Evolutionary conservation across 2,329 filamentous ascomycete genomes (phyloP).

Genomic region (Verticillium tricorpus): DNA sequence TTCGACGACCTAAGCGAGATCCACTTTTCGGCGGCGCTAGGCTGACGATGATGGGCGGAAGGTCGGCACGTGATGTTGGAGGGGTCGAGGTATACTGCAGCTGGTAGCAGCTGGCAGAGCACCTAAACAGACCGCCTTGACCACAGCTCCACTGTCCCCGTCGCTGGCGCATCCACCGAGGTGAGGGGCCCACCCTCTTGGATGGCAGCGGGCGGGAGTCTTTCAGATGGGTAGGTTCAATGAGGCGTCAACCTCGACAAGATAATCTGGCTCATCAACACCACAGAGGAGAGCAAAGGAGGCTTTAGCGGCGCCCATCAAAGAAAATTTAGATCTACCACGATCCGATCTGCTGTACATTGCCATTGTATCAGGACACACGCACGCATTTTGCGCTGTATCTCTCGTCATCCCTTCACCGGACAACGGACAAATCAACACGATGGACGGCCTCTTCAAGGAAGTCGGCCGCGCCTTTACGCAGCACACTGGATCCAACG

Average conservation of each 20-base stretch:
- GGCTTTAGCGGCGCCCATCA: background rate
- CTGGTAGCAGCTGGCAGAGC: background rate
- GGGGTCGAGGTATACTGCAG: background rate
- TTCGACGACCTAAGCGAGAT: background rate
- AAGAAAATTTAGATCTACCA: background rate
- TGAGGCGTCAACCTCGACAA: background rate
- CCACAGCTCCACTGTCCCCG: background rate
- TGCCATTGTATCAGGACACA: background rate
- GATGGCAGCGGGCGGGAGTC: background rate
- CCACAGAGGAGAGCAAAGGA: background rate
- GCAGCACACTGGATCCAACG: conserved; percentile 61
- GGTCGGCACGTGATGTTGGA: background rate
- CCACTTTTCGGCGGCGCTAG: background rate
- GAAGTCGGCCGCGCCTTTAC: conserved; percentile 70
- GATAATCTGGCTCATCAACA: background rate
- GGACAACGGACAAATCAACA: conserved; percentile 18
- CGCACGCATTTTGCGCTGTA: background rate
- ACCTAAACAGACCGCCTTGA: background rate
- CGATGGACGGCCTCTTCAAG: conserved; percentile 69
- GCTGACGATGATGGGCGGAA: background rate
- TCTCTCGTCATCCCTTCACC: background rate
- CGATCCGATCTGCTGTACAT: background rate
- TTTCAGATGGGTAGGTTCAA: background rate
- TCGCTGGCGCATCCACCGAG: background rate
- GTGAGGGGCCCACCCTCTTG: background rate